Base-by-base conservation (phyloP, 2,329 filamentous ascomycete species). In the Rachicladosporium sp. region DNA sequence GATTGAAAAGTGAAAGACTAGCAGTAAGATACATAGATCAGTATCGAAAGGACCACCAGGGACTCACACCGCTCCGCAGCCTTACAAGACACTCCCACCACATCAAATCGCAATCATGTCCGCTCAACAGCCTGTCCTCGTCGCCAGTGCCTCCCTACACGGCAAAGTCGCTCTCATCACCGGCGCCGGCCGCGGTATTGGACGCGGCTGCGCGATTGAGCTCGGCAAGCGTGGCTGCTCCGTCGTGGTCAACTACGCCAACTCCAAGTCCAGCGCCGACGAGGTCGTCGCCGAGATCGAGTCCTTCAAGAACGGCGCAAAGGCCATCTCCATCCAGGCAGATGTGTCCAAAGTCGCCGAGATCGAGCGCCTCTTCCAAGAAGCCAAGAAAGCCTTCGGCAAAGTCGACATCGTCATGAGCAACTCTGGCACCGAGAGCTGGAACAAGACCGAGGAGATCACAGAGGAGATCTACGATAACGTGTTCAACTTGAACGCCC, bases 391-490 rank as follows among this genome's bases (percentile, higher is more conserved):
- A 46, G 49, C 53, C 34, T 63, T 65, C 40, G 63, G 63, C 51
- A 60, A 60, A 44, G 57, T 66, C 49, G 58, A 66, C 48, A 65
- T 71, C 44, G 68, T 71, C 42, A 70, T 71, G 67, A 64, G 59
- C 60, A 71, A 71, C 59, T 62, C 61, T 11, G 70, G 78, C 36
- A 77, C 79, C 40, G 78, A 81, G 54, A 72, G 67, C 34, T 82
- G 80, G 67, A 76, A 78, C 46, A 75, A 78, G 60, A 71, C 78
- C 43, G 74, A 78, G 63, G 76, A 81, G 50, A 76, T 82, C 43
- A 68, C 74, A 4, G 74, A 78, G 57, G 78, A 82, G 64, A 78
- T 81, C 61, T 82, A 75, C 56, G 78, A 83, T 58, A 75, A 78
- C 45, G 77, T 82, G 48, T 80, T 82, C 66, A 69, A 66, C 63